Evolutionary conservation across 164 flowering plant genomes (phyloP).

Genomic region (Vitis vinifera): ASM3070453v1 NC_081805.1:4585001-4585500

Average conservation of each 20-base stretch:
- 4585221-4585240: slow-evolving; percentile 72
- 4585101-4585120: slow-evolving; percentile 87
- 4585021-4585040: slow-evolving; percentile 69
- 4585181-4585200: slow-evolving; percentile 13
- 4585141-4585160: neutral
- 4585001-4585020: slow-evolving; percentile 4
- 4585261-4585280: slow-evolving; percentile 38
- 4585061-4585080: slow-evolving; percentile 94
- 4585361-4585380: slow-evolving; percentile 99
- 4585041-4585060: slow-evolving; percentile 73
- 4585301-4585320: slow-evolving; percentile 81
- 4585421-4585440: slow-evolving; percentile 63
- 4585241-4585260: slow-evolving; percentile 95
- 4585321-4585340: slow-evolving; percentile 65
- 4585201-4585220: slow-evolving; percentile 16
- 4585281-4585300: slow-evolving; percentile 49
- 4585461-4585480: slow-evolving; percentile 34
- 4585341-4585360: slow-evolving; percentile 70
- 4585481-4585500: slow-evolving; percentile 2
- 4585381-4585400: slow-evolving; percentile 92
- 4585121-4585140: slow-evolving; percentile 2
- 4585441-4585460: slow-evolving; percentile 38
- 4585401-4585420: slow-evolving; percentile 88
- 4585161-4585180: neutral
- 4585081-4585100: slow-evolving; percentile 93